Conservation (phyloP, 177 flowering plant species). For the Vitis hybrid region DNA sequence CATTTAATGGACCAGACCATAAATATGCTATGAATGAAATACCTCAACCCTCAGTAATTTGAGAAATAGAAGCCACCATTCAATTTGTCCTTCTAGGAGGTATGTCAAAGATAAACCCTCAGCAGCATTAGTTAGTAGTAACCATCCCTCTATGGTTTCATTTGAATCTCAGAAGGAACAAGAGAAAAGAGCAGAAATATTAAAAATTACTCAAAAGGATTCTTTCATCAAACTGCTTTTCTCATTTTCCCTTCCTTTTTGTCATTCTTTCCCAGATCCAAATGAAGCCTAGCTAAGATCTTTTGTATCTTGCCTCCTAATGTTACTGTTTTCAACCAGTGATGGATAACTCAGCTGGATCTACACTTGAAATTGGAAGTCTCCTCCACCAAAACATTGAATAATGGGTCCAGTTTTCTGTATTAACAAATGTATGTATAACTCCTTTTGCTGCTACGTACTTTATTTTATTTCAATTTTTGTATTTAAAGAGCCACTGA, state of each 20-base stretch:
- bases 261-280: no score
- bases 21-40: background rate
- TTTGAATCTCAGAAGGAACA: no score
- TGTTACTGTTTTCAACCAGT: no score
- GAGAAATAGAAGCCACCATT: background rate
- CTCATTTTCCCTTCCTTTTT: background rate
- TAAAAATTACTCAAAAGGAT: background rate
- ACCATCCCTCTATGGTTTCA: no score
- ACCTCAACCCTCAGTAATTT: background rate
- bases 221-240: background rate
- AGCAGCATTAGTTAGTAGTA: background rate
- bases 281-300: no score
- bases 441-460: no score
- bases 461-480: no score
- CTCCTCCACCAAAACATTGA: background rate
- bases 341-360: background rate
- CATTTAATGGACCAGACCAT: background rate
- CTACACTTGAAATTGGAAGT: background rate
- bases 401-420: no score
- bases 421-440: no score
- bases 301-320: no score
- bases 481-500: no score
- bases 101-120: background rate
- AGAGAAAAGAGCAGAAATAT: no score
- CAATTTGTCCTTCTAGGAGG: background rate